A percentile compares a stretch with the other conserved stretches of the same genome.
Conservation (phyloP, 2,329 filamentous ascomycete genomes). For the Stagonosporopsis cucurbitacearum region DNA sequence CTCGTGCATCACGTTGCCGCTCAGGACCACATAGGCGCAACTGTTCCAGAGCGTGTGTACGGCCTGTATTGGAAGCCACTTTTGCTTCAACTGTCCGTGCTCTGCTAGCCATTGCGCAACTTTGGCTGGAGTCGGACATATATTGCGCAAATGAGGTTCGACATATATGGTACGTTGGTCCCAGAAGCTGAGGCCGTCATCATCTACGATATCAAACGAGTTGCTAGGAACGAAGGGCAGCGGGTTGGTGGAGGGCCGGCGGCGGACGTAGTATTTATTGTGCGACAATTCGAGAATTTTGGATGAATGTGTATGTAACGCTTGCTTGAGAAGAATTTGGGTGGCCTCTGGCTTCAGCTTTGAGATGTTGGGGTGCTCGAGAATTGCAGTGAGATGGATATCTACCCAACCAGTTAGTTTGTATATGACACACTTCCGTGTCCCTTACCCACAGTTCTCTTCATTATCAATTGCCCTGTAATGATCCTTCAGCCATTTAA, state of each 20-base stretch:
- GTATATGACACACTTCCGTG: no score
- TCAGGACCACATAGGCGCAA: constrained; percentile 46
- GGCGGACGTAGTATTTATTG: constrained; percentile 41
- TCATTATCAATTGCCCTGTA: constrained; percentile 35
- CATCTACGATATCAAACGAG: constrained; percentile 34
- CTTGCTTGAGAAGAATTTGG: constrained; percentile 37
- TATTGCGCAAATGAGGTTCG: constrained; percentile 42
- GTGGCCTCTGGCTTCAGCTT: constrained; percentile 43
- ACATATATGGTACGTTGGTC: constrained; percentile 48
- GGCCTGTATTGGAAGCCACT: constrained; percentile 47
- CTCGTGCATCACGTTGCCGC: constrained; percentile 41
- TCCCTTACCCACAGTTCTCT: constrained; percentile 31
- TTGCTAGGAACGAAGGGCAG: constrained; percentile 36
- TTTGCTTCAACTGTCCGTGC: constrained; percentile 36
- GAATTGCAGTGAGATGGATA: constrained; percentile 42
- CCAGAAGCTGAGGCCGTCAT: constrained; percentile 44
- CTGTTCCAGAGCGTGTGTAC: constrained; percentile 41
- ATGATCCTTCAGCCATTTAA: constrained; percentile 35
- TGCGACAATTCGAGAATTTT: constrained; percentile 30
- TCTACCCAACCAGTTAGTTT: constrained; percentile 21
- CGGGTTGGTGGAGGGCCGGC: constrained; percentile 39
- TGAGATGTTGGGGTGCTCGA: constrained; percentile 38
- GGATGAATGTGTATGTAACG: constrained; percentile 30
- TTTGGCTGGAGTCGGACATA: constrained; percentile 40
- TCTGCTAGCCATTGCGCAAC: constrained; percentile 41